A percentile compares a stretch with the other conserved stretches of the same genome.
These are phyloP conservation scores for Globisporangium apiculatum DNA, from an alignment of 352 stramenopile species.

Conservation along the genomic window DNA sequence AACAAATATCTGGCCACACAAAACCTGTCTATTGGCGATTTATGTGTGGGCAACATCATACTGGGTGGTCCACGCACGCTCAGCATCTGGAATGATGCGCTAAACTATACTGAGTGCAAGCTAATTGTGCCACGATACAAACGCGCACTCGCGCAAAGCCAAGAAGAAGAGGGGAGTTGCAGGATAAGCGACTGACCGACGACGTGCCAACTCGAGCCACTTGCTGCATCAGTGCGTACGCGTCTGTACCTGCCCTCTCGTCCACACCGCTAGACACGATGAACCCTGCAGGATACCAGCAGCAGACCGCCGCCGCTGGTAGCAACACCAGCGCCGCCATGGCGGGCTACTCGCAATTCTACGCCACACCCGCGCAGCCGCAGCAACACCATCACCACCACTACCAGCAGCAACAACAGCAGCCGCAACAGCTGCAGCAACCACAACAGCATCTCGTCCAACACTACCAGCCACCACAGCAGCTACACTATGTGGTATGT, in stretches of 20 bases:
- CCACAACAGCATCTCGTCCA: conserved; percentile 1
- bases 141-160: too few species aligned
- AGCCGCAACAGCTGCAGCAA: conserved; percentile 6
- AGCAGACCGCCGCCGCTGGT: conserved; percentile 20
- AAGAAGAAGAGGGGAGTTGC: neutral
- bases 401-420: conserved; percentile 2
- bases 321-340: conserved; percentile 34
- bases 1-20: too few species aligned
- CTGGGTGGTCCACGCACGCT: too few species aligned
- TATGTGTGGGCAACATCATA: too few species aligned
- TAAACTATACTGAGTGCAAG: too few species aligned
- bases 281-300: conserved; percentile 18
- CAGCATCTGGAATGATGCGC: too few species aligned
- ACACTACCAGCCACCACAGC: conserved; percentile 5
- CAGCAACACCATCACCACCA: conserved; percentile 5
- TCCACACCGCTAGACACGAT: conserved; percentile 11
- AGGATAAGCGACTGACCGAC: neutral
- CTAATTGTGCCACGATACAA: too few species aligned
- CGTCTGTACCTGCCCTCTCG: too few species aligned
- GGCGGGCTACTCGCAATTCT: conserved; percentile 66
- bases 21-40: too few species aligned
- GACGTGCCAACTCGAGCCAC: neutral
- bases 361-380: conserved; percentile 22
- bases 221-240: neutral
- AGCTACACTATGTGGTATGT: conserved; percentile 7